These are phyloP conservation scores for Simmondsia chinensis DNA, from an alignment of 148 eudicot genomes.

Conservation along the genomic window DNA sequence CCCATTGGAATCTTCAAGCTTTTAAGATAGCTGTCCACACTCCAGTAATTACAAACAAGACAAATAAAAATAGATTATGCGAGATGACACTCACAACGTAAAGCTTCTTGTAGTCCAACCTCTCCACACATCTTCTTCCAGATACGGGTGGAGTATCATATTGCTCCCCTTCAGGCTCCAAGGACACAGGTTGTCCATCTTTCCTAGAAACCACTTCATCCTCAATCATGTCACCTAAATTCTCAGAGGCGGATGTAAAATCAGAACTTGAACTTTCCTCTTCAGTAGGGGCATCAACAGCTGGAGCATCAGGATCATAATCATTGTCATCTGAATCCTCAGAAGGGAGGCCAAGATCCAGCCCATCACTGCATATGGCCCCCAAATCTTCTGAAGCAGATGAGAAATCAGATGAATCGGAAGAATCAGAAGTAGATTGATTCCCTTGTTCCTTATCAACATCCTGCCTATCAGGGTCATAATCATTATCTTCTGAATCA, in stretches of 20 bases:
- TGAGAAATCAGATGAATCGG: slow-evolving; percentile 36
- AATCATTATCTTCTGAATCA: slow-evolving; percentile 84
- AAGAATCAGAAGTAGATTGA: slow-evolving; percentile 43
- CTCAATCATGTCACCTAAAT: slow-evolving; percentile 34
- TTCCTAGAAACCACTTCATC: slow-evolving; percentile 15
- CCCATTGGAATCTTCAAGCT: too few relatives aligned
- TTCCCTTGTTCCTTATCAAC: slow-evolving; percentile 29
- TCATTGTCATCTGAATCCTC: slow-evolving; percentile 95
- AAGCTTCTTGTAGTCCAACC: slow-evolving; percentile 90
- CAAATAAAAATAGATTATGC: neutral
- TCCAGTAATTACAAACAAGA: neutral
- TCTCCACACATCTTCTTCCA: slow-evolving; percentile 47
- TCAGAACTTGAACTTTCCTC: slow-evolving; percentile 70
- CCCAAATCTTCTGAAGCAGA: slow-evolving; percentile 57
- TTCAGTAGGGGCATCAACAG: slow-evolving; percentile 32
- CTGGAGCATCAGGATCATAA: slow-evolving; percentile 56
- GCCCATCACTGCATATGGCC: slow-evolving; percentile 24
- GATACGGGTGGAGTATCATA: slow-evolving; percentile 30
- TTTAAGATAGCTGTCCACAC: neutral
- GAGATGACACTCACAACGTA: slow-evolving; percentile 60
- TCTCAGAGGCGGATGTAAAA: slow-evolving; percentile 86
- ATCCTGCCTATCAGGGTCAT: slow-evolving; percentile 58
- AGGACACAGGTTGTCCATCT: slow-evolving; percentile 13
- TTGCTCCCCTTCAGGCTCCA: slow-evolving; percentile 22
- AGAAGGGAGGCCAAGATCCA: slow-evolving; percentile 55